A percentile compares a stretch with the other conserved stretches of the same genome.
phyloP scores from a whole-genome alignment of 2,329 filamentous ascomycete genomes.

The Ceratocystis harringtonii region DNA sequence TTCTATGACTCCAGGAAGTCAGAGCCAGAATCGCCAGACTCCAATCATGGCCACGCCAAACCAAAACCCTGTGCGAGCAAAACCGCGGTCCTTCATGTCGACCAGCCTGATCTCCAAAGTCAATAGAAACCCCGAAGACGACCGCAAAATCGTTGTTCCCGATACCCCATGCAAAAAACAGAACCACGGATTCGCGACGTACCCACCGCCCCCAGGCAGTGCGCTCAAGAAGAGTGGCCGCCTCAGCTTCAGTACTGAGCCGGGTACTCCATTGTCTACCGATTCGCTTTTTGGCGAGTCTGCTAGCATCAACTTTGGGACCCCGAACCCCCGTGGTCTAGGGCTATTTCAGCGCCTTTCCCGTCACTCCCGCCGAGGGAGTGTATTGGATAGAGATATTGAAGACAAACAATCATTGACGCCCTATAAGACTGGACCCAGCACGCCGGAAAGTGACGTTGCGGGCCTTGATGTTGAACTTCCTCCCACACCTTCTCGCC shows the following conservation, averaged over 20 bases:
- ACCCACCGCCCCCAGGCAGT: constrained; percentile 44
- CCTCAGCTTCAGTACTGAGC: constrained; percentile 55
- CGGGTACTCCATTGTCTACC: constrained; percentile 68
- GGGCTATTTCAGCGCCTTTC: constrained; percentile 50
- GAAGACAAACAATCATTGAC: constrained; percentile 45
- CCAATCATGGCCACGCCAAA: constrained; percentile 10
- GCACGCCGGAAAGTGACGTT: constrained; percentile 6
- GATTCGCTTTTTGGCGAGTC: constrained; percentile 34
- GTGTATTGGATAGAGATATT: constrained; percentile 67
- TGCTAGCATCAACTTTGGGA: constrained; percentile 29
- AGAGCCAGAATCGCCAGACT: background rate
- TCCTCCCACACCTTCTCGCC: constrained; percentile 79
- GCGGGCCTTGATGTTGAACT: constrained; percentile 39
- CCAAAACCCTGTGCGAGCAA: constrained; percentile 13
- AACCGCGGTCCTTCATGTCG: constrained; percentile 53
- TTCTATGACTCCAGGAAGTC: constrained; percentile 25
- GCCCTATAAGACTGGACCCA: constrained; percentile 15
- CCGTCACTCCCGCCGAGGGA: constrained; percentile 40
- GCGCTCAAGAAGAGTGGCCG: constrained; percentile 49
- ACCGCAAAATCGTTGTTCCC: constrained; percentile 56
- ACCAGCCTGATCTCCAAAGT: constrained; percentile 92
- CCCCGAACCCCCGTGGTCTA: constrained; percentile 41
- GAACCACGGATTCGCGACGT: constrained; percentile 48
- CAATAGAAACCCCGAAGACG: constrained; percentile 64
- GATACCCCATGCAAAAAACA: constrained; percentile 95